A percentile compares a stretch with the other conserved stretches of the same genome.
Evolutionary conservation across 208 protist genomes (phyloP).

Genomic region (Naegleria fowleri): DNA sequence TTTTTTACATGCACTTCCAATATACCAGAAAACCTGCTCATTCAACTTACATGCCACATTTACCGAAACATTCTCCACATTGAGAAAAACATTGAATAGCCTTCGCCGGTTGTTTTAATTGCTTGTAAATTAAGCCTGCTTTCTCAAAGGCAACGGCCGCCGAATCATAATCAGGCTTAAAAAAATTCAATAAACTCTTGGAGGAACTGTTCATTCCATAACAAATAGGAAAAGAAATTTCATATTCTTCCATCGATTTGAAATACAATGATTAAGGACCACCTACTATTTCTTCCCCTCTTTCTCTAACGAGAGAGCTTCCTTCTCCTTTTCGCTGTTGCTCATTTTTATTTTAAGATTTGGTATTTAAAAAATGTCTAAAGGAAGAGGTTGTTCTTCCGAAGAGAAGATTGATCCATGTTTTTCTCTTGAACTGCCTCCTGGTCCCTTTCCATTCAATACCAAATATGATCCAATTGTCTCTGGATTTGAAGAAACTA

Average conservation of each 20-base stretch:
- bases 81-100: background rate
- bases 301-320: background rate
- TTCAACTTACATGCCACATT: background rate
- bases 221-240: background rate
- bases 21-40: no score
- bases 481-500: no score
- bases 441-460: background rate
- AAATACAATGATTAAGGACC: no score
- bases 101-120: background rate
- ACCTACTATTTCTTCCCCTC: background rate
- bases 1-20: no score
- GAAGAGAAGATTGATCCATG: no score
- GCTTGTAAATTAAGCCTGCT: background rate
- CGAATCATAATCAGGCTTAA: background rate
- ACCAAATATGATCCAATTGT: background rate
- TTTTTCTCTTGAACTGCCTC: no score
- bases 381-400: no score
- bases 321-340: background rate
- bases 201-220: background rate
- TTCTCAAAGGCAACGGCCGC: background rate
- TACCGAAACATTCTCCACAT: slow-evolving; percentile 9
- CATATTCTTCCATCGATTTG: no score
- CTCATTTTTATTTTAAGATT: no score
- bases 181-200: background rate
- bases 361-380: no score